Conservation (phyloP, 345 rosid genomes). For the Geranium brycei region DNA sequence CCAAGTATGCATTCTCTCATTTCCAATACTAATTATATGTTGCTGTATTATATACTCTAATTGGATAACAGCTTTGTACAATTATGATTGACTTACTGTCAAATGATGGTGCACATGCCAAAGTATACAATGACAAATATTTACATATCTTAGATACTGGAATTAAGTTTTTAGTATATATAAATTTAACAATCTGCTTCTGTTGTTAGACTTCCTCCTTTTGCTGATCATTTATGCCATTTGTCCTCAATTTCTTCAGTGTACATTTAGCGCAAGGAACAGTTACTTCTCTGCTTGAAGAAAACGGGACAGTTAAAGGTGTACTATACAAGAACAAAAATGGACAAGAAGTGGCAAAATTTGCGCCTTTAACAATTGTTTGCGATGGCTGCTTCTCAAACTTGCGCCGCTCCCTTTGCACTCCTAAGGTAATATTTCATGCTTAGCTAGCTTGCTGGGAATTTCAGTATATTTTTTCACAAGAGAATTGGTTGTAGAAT, state of each 20-base stretch:
- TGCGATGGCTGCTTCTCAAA: slow-evolving; percentile 18
- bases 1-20: slow-evolving; percentile 1
- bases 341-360: slow-evolving; percentile 2
- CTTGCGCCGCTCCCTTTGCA: slow-evolving; percentile 13
- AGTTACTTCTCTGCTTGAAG: slow-evolving; percentile 13
- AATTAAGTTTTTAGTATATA: too few species aligned
- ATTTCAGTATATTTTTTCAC: too few species aligned
- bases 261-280: slow-evolving; percentile 16
- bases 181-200: too few species aligned
- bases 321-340: slow-evolving; percentile 9
- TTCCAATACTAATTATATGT: too few species aligned
- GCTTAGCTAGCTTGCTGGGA: background rate
- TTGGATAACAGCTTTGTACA: too few species aligned
- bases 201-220: too few species aligned
- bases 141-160: too few species aligned
- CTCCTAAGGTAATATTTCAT: slow-evolving; percentile 10
- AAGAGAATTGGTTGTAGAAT: background rate
- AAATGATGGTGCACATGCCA: too few species aligned
- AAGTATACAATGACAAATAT: too few species aligned
- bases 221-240: too few species aligned
- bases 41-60: too few species aligned
- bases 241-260: slow-evolving; percentile 3
- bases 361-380: slow-evolving; percentile 11
- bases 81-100: too few species aligned
- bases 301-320: slow-evolving; percentile 12